phyloP scores from a whole-genome alignment of 2,329 filamentous ascomycete genomes.

The Fusarium sp. region DNA sequence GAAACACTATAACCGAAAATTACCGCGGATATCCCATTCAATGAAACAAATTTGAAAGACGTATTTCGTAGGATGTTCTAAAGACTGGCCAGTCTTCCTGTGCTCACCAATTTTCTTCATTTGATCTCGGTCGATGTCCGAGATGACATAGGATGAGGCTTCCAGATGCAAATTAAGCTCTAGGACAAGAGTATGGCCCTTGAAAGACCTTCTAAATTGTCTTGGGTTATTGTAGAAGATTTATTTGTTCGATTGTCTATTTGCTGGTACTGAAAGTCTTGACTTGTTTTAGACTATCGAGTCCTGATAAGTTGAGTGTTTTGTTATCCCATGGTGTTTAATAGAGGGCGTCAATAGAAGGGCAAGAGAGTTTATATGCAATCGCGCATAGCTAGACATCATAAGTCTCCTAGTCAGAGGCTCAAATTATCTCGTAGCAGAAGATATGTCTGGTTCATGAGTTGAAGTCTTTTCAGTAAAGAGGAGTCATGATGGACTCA shows the following conservation, averaged over 20 bases:
- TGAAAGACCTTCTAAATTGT: too few species aligned
- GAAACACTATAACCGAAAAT: conserved; percentile 36
- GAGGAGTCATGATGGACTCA: background rate
- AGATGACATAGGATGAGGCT: background rate
- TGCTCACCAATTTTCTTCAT: background rate
- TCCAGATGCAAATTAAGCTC: background rate
- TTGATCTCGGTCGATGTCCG: conserved; percentile 4
- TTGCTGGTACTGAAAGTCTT: too few species aligned
- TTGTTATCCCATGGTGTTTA: too few species aligned
- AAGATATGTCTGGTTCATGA: background rate
- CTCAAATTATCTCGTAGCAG: too few species aligned
- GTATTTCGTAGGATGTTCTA: background rate
- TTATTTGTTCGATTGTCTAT: too few species aligned
- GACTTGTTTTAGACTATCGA: too few species aligned
- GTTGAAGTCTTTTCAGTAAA: background rate
- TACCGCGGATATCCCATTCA: conserved; percentile 45
- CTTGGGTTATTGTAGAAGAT: too few species aligned
- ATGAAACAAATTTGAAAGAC: conserved; percentile 76
- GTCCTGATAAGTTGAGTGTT: too few species aligned
- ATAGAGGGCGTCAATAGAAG: too few species aligned
- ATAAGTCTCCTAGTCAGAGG: too few species aligned
- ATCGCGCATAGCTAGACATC: too few species aligned
- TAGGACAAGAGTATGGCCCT: background rate
- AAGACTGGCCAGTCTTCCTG: background rate
- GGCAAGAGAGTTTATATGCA: too few species aligned